phyloP scores from a whole-genome alignment of 176 grass and related monocot species.

The Musa troglodytarum region DNA sequence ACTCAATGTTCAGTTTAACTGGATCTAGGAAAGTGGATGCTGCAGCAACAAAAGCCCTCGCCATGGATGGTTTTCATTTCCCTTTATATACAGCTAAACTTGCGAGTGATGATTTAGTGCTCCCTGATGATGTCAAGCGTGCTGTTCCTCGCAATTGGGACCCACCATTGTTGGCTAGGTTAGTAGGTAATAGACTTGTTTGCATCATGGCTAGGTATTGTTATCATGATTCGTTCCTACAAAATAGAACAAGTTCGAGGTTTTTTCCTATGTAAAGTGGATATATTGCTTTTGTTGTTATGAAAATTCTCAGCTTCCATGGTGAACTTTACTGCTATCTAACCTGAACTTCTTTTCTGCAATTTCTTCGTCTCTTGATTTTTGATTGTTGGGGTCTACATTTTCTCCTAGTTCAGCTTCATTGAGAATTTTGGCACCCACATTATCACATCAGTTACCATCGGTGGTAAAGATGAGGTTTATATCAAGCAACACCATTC shows the following conservation, averaged over 20 bases:
- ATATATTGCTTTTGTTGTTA: neutral
- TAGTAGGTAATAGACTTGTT: constrained; percentile 98
- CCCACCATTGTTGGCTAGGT: constrained; percentile 93
- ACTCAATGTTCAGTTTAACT: constrained; percentile 88
- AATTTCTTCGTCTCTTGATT: constrained; percentile 7
- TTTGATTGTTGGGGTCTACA: constrained; percentile 19
- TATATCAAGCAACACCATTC: constrained; percentile 96
- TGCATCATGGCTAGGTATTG: constrained; percentile 47
- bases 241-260: constrained; percentile 8
- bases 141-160: constrained; percentile 80
- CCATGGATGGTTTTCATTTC: constrained; percentile 60
- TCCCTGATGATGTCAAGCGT: constrained; percentile 46
- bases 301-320: constrained; percentile 1
- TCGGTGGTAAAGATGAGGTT: constrained; percentile 98
- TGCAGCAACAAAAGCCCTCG: constrained; percentile 67
- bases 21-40: constrained; percentile 75
- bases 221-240: constrained; percentile 1
- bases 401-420: constrained; percentile 50
- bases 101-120: constrained; percentile 32
- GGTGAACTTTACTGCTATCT: too few species aligned
- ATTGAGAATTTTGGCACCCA: constrained; percentile 94
- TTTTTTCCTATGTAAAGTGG: constrained; percentile 4
- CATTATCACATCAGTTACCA: constrained; percentile 81
- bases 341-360: neutral
- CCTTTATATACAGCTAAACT: constrained; percentile 56